Percentiles rank a stretch among this genome's conserved stretches.
Conservation (phyloP, 805 yeast genomes). For the Hanseniaspora thailandica region DNA sequence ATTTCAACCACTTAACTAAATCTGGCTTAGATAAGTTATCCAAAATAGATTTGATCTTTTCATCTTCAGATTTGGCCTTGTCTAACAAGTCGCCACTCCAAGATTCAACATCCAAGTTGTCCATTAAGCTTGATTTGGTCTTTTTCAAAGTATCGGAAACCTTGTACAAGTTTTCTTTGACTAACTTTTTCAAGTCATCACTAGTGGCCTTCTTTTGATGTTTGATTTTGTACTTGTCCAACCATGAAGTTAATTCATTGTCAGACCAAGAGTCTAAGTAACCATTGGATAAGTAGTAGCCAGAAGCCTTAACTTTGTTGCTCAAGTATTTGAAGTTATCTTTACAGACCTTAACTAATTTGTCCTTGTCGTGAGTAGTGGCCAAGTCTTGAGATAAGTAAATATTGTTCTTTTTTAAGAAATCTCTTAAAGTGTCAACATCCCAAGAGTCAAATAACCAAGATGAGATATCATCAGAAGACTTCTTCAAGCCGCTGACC, state of each 20-base stretch:
- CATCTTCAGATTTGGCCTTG: slow-evolving; percentile 19
- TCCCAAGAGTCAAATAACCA: slow-evolving; percentile 46
- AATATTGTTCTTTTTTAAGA: slow-evolving; percentile 28
- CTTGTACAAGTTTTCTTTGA: slow-evolving; percentile 36
- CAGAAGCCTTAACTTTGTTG: slow-evolving; percentile 30
- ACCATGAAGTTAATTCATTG: slow-evolving; percentile 39
- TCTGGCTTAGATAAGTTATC: slow-evolving; percentile 45
- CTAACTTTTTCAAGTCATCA: slow-evolving; percentile 36
- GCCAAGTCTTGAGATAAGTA: slow-evolving; percentile 22
- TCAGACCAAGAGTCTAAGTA: slow-evolving; percentile 44
- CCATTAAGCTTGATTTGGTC: slow-evolving; percentile 32
- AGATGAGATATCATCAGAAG: slow-evolving; percentile 21
- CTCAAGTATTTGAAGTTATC: slow-evolving; percentile 33
- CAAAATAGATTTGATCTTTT: slow-evolving; percentile 27
- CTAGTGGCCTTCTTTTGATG: slow-evolving; percentile 28
- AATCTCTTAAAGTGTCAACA: slow-evolving; percentile 25
- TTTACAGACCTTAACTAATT: slow-evolving; percentile 34
- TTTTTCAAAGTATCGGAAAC: slow-evolving; percentile 33
- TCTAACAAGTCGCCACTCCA: slow-evolving; percentile 17
- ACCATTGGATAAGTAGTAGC: slow-evolving; percentile 41
- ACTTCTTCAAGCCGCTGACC: neutral
- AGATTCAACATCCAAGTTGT: slow-evolving; percentile 31
- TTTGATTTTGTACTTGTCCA: slow-evolving; percentile 35
- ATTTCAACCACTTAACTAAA: slow-evolving; percentile 42
- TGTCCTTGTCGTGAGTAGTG: slow-evolving; percentile 25